Evolutionary conservation across 2,329 filamentous ascomycete genomes (phyloP).

Genomic region (Fusarium sp.): DNA sequence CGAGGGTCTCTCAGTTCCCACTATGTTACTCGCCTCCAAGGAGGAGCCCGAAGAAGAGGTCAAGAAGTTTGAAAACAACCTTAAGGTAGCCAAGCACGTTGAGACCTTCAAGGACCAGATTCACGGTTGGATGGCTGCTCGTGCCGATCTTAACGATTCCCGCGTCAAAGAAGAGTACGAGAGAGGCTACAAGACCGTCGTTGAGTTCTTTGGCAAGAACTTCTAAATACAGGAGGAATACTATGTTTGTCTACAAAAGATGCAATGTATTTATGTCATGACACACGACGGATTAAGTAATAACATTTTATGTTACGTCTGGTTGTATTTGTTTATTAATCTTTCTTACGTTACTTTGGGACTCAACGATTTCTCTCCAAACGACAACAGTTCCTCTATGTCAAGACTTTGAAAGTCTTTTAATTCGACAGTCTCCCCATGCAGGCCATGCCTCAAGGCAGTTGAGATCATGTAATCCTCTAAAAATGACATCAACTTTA

Average conservation of each 20-base stretch:
- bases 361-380: constrained; percentile 52
- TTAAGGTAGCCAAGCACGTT: constrained; percentile 67
- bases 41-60: constrained; percentile 70
- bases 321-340: constrained; percentile 5
- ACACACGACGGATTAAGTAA: constrained; percentile 20
- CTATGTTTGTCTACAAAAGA: neutral
- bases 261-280: constrained; percentile 13
- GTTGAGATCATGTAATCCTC: constrained; percentile 68
- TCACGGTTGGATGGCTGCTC: constrained; percentile 80
- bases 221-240: constrained; percentile 43
- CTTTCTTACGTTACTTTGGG: neutral
- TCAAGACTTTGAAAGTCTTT: constrained; percentile 57
- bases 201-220: constrained; percentile 68
- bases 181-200: constrained; percentile 69
- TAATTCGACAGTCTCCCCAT: constrained; percentile 54
- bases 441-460: constrained; percentile 57
- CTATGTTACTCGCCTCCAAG: constrained; percentile 72
- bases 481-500: constrained; percentile 54
- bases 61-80: constrained; percentile 64
- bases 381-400: constrained; percentile 59
- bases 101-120: constrained; percentile 75
- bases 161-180: constrained; percentile 70
- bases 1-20: constrained; percentile 67
- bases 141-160: constrained; percentile 66
- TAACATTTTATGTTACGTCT: neutral